A percentile compares a stretch with the other conserved stretches of the same genome.
phyloP scores from a whole-genome alignment of 352 stramenopile species.

The Phytopythium vexans region DNA sequence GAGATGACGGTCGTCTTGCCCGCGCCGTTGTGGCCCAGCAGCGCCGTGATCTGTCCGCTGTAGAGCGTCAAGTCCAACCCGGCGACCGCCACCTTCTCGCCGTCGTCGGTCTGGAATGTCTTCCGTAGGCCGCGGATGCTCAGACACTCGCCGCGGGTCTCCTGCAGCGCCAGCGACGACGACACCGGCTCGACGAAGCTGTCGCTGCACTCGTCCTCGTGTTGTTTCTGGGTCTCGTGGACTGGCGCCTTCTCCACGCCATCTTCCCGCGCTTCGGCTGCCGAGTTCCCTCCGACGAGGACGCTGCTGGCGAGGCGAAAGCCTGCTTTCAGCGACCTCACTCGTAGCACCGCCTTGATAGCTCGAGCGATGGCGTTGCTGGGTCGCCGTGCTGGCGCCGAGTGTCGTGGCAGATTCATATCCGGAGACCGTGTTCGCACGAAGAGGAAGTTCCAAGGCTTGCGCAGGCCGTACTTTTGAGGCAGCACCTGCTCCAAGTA shows the following conservation, averaged over 20 bases:
- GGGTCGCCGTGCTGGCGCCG: no score
- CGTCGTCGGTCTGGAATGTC: conserved; percentile 28
- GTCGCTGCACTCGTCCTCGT: not conserved
- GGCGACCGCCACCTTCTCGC: conserved; percentile 19
- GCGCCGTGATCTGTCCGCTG: conserved; percentile 89
- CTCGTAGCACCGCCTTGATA: no score
- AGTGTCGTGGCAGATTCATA: no score
- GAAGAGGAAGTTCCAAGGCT: conserved; percentile 91
- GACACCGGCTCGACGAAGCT: conserved; percentile 46
- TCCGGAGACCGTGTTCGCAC: conserved; percentile 3
- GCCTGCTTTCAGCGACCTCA: no score
- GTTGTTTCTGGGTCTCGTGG: no score
- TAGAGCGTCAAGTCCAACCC: conserved; percentile 88
- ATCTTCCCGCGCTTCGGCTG: not conserved
- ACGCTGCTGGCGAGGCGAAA: no score
- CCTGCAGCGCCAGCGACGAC: conserved; percentile 21
- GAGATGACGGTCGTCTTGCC: conserved; percentile 93
- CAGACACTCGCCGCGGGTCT: conserved; percentile 20
- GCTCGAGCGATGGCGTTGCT: no score
- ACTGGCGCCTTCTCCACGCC: not conserved
- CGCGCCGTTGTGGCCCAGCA: conserved; percentile 84
- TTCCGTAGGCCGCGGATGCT: conserved; percentile 28
- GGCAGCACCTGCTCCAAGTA: conserved; percentile 93
- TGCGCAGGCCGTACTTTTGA: conserved; percentile 83
- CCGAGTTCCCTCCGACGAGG: no score